Conservation (phyloP, 768 basidiomycete genomes). For the Tulasnella sp. region DNA sequence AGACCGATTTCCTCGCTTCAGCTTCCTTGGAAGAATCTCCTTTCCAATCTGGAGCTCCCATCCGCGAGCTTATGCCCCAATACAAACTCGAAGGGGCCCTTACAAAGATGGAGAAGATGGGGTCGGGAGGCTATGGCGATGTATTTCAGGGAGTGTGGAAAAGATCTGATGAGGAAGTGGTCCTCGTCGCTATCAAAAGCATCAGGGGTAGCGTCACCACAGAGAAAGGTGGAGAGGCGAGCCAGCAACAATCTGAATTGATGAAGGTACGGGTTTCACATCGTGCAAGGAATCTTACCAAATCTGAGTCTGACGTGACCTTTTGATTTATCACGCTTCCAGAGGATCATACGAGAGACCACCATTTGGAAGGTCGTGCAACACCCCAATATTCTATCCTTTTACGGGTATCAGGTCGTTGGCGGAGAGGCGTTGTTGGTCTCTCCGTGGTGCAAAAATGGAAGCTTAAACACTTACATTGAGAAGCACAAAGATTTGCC, state of each 20-base stretch:
- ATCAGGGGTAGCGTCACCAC: neutral
- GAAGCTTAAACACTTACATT: neutral
- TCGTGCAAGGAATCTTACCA: neutral
- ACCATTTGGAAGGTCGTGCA: neutral
- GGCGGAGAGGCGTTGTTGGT: neutral
- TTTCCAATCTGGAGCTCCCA: neutral
- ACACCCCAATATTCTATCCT: neutral
- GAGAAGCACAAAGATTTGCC: neutral
- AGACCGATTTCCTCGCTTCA: neutral
- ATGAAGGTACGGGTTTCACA: neutral
- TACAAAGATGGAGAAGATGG: neutral
- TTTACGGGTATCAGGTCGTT: neutral
- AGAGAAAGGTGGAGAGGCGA: neutral
- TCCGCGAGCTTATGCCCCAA: neutral
- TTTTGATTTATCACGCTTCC: neutral
- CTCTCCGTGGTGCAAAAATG: slow-evolving; percentile 2
- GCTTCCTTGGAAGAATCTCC: neutral
- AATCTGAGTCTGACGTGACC: neutral
- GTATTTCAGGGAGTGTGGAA: neutral
- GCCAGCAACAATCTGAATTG: neutral
- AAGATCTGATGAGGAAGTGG: neutral
- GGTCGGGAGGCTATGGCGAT: neutral
- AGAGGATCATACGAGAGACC: neutral
- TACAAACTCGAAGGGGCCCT: neutral
- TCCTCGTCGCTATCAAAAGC: neutral